Conservation (phyloP, 768 basidiomycete genomes). For the Cystofilobasidium capitatum region DNA sequence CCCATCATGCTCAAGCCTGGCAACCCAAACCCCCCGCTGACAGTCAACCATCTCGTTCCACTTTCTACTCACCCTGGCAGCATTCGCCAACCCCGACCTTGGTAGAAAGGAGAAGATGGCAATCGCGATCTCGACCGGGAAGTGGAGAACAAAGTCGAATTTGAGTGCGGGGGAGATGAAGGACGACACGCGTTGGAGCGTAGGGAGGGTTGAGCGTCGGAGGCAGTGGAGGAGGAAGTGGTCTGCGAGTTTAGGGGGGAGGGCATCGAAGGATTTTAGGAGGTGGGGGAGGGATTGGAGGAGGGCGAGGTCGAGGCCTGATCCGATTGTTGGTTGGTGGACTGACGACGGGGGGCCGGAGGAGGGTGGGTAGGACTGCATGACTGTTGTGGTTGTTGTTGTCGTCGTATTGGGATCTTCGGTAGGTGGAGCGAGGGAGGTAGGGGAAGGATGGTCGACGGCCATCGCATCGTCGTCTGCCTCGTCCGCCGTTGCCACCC, state of each 20-base stretch:
- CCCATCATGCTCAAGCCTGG: conserved; percentile 68
- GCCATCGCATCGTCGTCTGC: background rate
- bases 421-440: background rate
- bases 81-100: conserved; percentile 68
- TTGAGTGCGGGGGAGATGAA: conserved; percentile 83
- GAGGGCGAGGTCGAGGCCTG: conserved; percentile 51
- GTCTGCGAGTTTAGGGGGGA: conserved; percentile 77
- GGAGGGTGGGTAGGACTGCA: background rate
- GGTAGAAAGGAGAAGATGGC: conserved; percentile 78
- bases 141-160: conserved; percentile 83
- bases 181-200: conserved; percentile 76
- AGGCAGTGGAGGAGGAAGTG: conserved; percentile 87
- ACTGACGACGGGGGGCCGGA: background rate
- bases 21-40: conserved; percentile 80
- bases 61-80: conserved; percentile 74
- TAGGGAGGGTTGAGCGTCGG: conserved; percentile 80
- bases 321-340: conserved; percentile 28
- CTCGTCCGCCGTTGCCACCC: background rate
- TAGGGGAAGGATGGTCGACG: background rate
- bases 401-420: background rate
- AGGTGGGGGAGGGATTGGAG: conserved; percentile 77
- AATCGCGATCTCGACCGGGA: conserved; percentile 85
- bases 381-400: background rate
- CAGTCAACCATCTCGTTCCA: conserved; percentile 91
- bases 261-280: conserved; percentile 63